Evolutionary conservation across 768 basidiomycete genomes (phyloP).

Genomic region (Xanthoconium stramineum): DNA sequence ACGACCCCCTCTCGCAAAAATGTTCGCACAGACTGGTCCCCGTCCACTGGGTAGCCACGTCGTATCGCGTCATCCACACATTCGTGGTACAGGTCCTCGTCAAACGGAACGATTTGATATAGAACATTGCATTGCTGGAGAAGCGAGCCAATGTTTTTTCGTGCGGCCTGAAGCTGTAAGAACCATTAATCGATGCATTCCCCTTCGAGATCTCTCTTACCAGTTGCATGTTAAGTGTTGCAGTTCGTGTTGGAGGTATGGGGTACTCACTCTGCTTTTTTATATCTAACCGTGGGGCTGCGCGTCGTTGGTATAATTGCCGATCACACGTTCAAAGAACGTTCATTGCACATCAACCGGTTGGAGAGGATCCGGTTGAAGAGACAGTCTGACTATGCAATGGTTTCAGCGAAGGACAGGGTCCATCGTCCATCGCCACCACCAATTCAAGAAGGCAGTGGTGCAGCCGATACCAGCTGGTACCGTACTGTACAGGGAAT

Average conservation of each 20-base stretch:
- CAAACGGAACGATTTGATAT: constrained; percentile 13
- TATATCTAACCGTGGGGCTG: not conserved
- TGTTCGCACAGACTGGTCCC: constrained; percentile 20
- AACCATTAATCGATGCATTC: not conserved
- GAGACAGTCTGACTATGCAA: not conserved
- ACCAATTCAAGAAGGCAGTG: not conserved
- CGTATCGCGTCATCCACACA: constrained; percentile 22
- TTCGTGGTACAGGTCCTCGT: constrained; percentile 16
- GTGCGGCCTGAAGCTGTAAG: constrained; percentile 9
- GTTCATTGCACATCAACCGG: not conserved
- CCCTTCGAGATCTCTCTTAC: not conserved
- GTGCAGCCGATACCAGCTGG: too few relatives aligned
- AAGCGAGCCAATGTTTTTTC: constrained; percentile 11
- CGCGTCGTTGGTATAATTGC: not conserved
- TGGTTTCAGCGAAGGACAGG: too few relatives aligned
- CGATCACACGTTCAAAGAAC: not conserved
- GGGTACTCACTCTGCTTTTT: not conserved
- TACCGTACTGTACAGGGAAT: too few relatives aligned
- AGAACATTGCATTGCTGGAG: constrained; percentile 15
- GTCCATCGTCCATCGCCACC: not conserved
- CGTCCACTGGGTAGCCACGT: constrained; percentile 28
- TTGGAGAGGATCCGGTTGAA: not conserved
- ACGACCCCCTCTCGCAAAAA: constrained; percentile 32
- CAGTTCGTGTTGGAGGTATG: not conserved
- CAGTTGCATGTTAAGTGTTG: constrained; percentile 8